phyloP scores from a whole-genome alignment of 768 basidiomycete genomes.

The Cyathus striatus region DNA sequence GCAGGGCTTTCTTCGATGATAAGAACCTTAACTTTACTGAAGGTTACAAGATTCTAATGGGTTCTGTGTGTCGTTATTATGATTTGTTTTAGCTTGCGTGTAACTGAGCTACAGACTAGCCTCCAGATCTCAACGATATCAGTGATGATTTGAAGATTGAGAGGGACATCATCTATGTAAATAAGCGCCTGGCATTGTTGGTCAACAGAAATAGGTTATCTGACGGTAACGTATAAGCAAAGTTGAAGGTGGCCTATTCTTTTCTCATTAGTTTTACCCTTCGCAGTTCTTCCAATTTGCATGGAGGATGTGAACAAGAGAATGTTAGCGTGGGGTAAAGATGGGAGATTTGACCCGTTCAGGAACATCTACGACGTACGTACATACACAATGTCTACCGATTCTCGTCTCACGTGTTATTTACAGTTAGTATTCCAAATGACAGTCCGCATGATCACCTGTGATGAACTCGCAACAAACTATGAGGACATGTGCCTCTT shows the following conservation, averaged over 20 bases:
- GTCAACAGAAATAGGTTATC: slow-evolving; percentile 15
- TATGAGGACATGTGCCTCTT: slow-evolving; percentile 13
- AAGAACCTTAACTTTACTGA: slow-evolving; percentile 21
- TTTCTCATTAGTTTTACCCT: no score
- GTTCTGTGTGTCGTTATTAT: slow-evolving; percentile 14
- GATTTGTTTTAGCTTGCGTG: not conserved
- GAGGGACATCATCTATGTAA: slow-evolving; percentile 11
- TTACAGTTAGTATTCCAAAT: slow-evolving; percentile 28
- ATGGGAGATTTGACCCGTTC: slow-evolving; percentile 26
- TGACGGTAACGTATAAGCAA: no score
- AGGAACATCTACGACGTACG: slow-evolving; percentile 23
- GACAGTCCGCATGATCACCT: slow-evolving; percentile 28
- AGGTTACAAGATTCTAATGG: slow-evolving; percentile 29
- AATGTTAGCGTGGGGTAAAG: slow-evolving; percentile 17
- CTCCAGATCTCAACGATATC: slow-evolving; percentile 18
- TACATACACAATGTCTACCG: not conserved
- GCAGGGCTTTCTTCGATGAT: slow-evolving; percentile 24
- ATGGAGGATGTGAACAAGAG: slow-evolving; percentile 18
- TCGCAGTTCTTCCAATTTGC: slow-evolving; percentile 21
- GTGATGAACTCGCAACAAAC: slow-evolving; percentile 25
- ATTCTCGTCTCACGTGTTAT: not conserved
- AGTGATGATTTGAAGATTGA: slow-evolving; percentile 5
- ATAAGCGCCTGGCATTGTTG: slow-evolving; percentile 13
- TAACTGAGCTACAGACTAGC: not conserved
- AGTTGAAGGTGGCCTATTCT: no score